These are phyloP conservation scores for Corylus heterophylla DNA, from an alignment of 306 rosid genomes.

Conservation along the genomic window DNA sequence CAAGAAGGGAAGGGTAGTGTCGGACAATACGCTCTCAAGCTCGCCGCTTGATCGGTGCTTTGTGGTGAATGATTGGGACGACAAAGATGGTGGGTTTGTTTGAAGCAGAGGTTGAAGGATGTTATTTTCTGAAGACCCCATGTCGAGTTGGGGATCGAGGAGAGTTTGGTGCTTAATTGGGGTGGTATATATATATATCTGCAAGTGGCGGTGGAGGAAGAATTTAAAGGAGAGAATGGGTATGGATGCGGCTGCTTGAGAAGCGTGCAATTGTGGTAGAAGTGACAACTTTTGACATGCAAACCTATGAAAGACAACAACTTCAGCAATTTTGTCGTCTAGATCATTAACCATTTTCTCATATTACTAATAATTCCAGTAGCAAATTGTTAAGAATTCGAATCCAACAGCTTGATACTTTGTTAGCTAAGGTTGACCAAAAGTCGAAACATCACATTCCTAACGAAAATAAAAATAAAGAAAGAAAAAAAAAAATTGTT, in stretches of 20 bases:
- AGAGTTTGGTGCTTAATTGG: background rate
- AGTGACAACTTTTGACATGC: background rate
- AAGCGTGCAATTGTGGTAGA: too few species aligned
- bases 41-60: constrained; percentile 21
- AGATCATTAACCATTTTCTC: too few species aligned
- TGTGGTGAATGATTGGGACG: constrained; percentile 19
- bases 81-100: background rate
- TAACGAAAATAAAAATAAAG: too few species aligned
- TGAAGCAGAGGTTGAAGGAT: constrained; percentile 11
- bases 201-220: background rate
- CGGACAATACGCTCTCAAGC: constrained; percentile 50
- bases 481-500: too few species aligned
- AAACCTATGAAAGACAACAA: background rate
- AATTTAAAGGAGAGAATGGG: background rate
- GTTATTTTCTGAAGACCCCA: constrained; percentile 23
- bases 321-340: too few species aligned
- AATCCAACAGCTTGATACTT: too few species aligned
- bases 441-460: too few species aligned
- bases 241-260: background rate
- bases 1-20: constrained; percentile 28
- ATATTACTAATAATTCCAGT: too few species aligned
- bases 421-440: too few species aligned
- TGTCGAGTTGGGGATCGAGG: background rate
- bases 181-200: background rate
- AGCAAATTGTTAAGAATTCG: too few species aligned